Evolutionary conservation across 768 basidiomycete species (phyloP).

Genomic region (Leccinellum rugosiceps): DNA sequence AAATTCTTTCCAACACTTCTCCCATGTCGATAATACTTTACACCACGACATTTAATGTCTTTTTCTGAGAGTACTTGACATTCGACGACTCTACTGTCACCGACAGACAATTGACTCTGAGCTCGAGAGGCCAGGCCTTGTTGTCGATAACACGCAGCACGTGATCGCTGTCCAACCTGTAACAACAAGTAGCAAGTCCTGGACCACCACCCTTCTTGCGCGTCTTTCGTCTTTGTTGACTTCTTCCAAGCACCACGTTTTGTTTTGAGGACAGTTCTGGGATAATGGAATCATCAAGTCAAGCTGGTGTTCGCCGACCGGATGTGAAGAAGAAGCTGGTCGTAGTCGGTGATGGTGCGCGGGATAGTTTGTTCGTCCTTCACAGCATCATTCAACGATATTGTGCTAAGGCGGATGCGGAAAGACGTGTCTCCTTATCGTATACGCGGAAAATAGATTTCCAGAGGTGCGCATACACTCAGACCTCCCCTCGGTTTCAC

Average conservation of each 20-base stretch:
- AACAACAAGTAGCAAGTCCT: neutral
- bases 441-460: slow-evolving; percentile 94
- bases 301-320: slow-evolving; percentile 48
- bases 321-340: slow-evolving; percentile 86
- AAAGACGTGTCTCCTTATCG: slow-evolving; percentile 94
- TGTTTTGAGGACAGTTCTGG: neutral
- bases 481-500: slow-evolving; percentile 4
- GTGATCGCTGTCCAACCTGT: slow-evolving; percentile 11
- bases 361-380: slow-evolving; percentile 28
- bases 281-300: slow-evolving; percentile 27
- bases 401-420: slow-evolving; percentile 68
- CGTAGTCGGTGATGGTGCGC: slow-evolving; percentile 82
- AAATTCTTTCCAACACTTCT: neutral
- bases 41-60: neutral
- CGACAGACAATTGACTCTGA: neutral
- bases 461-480: slow-evolving; percentile 67
- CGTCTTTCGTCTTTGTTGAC: slow-evolving; percentile 1
- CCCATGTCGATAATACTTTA: neutral
- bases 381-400: slow-evolving; percentile 23
- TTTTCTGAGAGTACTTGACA: neutral
- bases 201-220: neutral
- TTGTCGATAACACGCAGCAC: slow-evolving; percentile 4
- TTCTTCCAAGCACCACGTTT: neutral
- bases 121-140: neutral
- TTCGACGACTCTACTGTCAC: neutral